Evolutionary conservation across 352 stramenopile species (phyloP).

Genomic region (Pythium aristosporum): DNA sequence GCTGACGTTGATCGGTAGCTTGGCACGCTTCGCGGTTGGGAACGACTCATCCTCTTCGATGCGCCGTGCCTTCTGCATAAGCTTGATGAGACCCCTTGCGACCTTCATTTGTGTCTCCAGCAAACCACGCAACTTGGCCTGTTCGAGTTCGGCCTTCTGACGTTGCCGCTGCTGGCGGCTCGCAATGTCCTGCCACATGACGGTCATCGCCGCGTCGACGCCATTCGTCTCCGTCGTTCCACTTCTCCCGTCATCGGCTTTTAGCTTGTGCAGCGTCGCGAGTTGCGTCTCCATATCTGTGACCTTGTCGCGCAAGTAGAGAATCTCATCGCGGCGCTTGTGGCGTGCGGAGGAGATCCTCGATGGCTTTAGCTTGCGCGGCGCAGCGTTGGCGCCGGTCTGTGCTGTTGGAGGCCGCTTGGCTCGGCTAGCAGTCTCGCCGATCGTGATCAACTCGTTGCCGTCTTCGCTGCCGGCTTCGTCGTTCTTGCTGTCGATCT

Average conservation of each 20-base stretch:
- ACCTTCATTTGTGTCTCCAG: conserved; percentile 35
- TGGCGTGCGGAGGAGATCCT: conserved; percentile 16
- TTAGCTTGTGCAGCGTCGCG: not conserved
- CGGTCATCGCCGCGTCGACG: conserved; percentile 5
- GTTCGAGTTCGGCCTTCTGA: conserved; percentile 29
- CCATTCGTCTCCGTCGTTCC: not conserved
- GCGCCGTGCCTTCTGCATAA: conserved; percentile 19
- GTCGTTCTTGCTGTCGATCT: conserved; percentile 15
- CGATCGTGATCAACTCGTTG: not conserved
- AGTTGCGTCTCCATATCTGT: conserved; percentile 20
- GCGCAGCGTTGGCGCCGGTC: too few relatives aligned
- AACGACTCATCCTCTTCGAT: conserved; percentile 20
- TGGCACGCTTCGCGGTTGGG: conserved; percentile 1
- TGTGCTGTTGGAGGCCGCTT: too few relatives aligned
- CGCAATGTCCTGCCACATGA: conserved; percentile 23
- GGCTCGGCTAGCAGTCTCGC: too few relatives aligned
- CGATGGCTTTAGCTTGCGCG: conserved; percentile 12
- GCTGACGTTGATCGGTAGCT: conserved; percentile 7
- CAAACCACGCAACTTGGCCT: conserved; percentile 21
- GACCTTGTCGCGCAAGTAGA: conserved; percentile 19
- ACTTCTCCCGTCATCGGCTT: not conserved
- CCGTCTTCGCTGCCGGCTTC: conserved; percentile 18
- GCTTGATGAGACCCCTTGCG: conserved; percentile 27
- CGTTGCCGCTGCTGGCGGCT: conserved; percentile 15
- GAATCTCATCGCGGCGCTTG: conserved; percentile 24